These are phyloP conservation scores for Euphorbia schlechtendalii DNA, from an alignment of 441 rosid species.

Conservation along the genomic window DNA sequence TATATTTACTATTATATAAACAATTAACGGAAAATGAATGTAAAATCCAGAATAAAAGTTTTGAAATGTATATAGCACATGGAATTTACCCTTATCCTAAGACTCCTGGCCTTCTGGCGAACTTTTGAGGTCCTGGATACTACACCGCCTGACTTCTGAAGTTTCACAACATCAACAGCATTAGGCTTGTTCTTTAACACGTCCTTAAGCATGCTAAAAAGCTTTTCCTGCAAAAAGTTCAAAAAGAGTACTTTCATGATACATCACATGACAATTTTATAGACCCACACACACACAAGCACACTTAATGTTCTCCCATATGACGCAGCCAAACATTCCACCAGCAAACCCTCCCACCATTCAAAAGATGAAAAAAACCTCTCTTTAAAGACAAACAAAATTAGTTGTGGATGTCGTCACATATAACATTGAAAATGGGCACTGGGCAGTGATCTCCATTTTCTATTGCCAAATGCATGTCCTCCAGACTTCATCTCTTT, in stretches of 20 bases:
- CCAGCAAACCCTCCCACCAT: not conserved
- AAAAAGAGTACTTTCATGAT: not conserved
- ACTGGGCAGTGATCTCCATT: not conserved
- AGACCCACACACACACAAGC: not conserved
- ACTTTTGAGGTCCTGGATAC: conserved; percentile 58
- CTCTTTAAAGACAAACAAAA: not conserved
- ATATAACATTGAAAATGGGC: not conserved
- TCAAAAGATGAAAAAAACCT: too few species aligned
- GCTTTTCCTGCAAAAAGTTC: conserved; percentile 56
- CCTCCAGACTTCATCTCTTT: too few species aligned
- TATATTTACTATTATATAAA: too few species aligned
- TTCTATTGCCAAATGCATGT: too few species aligned
- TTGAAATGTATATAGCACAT: not conserved
- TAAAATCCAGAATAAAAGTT: not conserved
- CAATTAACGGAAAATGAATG: too few species aligned
- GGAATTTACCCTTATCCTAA: conserved; percentile 55
- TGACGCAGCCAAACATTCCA: not conserved
- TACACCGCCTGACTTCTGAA: conserved; percentile 87
- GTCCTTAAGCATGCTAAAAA: conserved; percentile 84
- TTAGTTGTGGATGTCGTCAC: not conserved
- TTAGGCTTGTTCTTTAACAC: conserved; percentile 52
- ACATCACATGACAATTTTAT: not conserved
- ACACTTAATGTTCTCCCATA: not conserved
- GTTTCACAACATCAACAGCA: conserved; percentile 71
- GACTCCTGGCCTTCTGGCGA: conserved; percentile 58